These are phyloP conservation scores for Solanum chiquidenum DNA, from an alignment of 257 asterid genomes.

Conservation along the genomic window DNA sequence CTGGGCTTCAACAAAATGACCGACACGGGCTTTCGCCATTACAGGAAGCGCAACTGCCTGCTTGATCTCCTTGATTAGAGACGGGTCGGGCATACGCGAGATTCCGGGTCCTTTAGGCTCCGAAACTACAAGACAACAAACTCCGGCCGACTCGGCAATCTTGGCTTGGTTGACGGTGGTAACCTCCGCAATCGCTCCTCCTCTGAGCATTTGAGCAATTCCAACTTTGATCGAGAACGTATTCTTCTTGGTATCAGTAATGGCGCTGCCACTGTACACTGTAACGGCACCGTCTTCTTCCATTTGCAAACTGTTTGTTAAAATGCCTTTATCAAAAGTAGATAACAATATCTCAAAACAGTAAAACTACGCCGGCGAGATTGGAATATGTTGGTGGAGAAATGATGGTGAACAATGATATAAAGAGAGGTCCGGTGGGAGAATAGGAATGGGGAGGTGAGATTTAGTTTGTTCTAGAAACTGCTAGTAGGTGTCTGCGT, in stretches of 20 bases:
- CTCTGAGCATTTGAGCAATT: constrained; percentile 73
- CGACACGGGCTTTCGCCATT: constrained; percentile 63
- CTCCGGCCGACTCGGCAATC: constrained; percentile 83
- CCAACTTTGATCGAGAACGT: constrained; percentile 64
- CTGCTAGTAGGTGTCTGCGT: constrained; percentile 11
- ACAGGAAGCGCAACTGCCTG: constrained; percentile 53
- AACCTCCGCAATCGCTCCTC: constrained; percentile 74
- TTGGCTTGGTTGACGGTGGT: constrained; percentile 53
- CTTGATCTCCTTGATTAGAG: constrained; percentile 61
- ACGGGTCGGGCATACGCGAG: constrained; percentile 78
- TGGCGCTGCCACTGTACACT: constrained; percentile 55
- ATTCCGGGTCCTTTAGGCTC: constrained; percentile 42
- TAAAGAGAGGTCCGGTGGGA: background rate
- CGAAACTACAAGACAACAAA: constrained; percentile 54
- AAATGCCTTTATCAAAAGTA: constrained; percentile 11
- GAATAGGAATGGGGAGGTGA: constrained; percentile 6
- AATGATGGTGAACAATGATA: background rate
- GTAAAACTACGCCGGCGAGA: background rate
- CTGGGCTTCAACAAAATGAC: constrained; percentile 88
- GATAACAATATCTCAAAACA: background rate
- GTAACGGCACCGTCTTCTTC: constrained; percentile 75
- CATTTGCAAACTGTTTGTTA: constrained; percentile 23
- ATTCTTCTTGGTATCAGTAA: constrained; percentile 56
- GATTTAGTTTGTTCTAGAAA: constrained; percentile 36
- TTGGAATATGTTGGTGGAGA: background rate